Conservation (phyloP, 768 basidiomycete genomes). For the Psilocybe sp. region DNA sequence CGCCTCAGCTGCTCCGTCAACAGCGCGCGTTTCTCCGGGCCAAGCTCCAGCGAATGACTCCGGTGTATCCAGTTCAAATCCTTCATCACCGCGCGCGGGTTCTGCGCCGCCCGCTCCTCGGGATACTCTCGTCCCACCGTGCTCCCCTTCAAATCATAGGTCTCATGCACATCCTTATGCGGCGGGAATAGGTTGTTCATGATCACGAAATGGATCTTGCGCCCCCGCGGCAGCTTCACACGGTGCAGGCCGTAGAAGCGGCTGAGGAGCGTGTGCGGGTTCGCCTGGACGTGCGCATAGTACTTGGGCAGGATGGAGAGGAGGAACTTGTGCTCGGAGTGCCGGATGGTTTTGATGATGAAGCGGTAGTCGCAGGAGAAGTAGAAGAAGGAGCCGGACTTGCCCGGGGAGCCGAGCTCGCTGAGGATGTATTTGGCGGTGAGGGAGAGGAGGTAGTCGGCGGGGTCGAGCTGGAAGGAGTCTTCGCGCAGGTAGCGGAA, state of each 20-base stretch:
- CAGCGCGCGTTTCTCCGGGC: conserved; percentile 91
- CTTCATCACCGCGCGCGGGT: conserved; percentile 88
- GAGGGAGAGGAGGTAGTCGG: conserved; percentile 94
- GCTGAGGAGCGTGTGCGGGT: conserved; percentile 91
- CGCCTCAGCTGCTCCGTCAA: conserved; percentile 88
- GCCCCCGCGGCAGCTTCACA: conserved; percentile 90
- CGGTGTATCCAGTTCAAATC: conserved; percentile 96
- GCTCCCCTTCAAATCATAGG: conserved; percentile 94
- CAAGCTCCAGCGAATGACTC: conserved; percentile 76
- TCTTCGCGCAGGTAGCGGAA: conserved; percentile 95
- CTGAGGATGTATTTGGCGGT: conserved; percentile 98
- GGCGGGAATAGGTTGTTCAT: conserved; percentile 99
- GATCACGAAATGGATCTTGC: conserved; percentile 98
- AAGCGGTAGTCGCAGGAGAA: conserved; percentile 98
- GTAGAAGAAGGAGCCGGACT: conserved; percentile 99
- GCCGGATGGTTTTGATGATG: conserved; percentile 99
- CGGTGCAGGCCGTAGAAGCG: conserved; percentile 97
- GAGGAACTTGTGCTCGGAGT: conserved; percentile 92
- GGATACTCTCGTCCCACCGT: conserved; percentile 87
- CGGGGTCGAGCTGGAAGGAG: conserved; percentile 92
- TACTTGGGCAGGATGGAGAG: conserved; percentile 81
- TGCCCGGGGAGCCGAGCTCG: conserved; percentile 96
- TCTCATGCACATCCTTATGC: conserved; percentile 96
- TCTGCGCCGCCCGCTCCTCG: conserved; percentile 75
- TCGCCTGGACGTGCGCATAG: conserved; percentile 78